Percentiles rank a stretch among this genome's conserved stretches.
phyloP scores from a whole-genome alignment of 495 filamentous ascomycete genomes.

The Neurospora sp. region DNA sequence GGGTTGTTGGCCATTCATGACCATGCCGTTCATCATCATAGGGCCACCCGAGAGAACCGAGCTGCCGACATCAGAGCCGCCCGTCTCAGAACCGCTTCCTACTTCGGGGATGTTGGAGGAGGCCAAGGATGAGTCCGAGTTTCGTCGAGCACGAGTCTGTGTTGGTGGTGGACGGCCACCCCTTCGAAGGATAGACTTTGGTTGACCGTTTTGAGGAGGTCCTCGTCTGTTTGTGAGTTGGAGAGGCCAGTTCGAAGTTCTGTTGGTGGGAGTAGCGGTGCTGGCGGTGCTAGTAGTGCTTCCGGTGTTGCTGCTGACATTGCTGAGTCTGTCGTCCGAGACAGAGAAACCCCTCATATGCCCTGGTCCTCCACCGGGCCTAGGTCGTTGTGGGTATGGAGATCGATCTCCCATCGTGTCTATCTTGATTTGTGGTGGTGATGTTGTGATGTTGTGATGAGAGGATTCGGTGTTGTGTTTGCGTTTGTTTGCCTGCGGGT shows the following conservation, averaged over 20 bases:
- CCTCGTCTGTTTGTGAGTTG: neutral
- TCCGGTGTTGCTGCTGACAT: neutral
- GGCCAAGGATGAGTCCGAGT: slow-evolving; percentile 25
- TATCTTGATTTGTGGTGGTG: neutral
- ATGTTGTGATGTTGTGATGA: neutral
- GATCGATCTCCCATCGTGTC: neutral
- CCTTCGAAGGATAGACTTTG: slow-evolving; percentile 19
- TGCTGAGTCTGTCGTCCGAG: slow-evolving; percentile 11
- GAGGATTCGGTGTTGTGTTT: neutral
- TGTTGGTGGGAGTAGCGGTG: slow-evolving; percentile 1
- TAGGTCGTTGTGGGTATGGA: neutral
- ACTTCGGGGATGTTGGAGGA: slow-evolving; percentile 21
- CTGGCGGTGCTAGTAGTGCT: slow-evolving; percentile 10
- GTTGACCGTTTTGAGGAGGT: neutral
- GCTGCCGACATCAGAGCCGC: neutral
- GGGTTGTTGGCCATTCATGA: neutral
- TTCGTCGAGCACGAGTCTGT: slow-evolving; percentile 14
- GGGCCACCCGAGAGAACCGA: neutral
- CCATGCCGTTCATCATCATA: neutral
- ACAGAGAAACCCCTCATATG: slow-evolving; percentile 2
- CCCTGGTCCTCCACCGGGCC: neutral
- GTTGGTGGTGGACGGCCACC: slow-evolving; percentile 9
- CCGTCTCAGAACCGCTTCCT: slow-evolving; percentile 18
- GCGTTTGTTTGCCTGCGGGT: neutral
- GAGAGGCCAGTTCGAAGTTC: neutral